These are phyloP conservation scores for Huiozyma naganishii DNA, from an alignment of 805 yeast genomes.

Conservation along the genomic window DNA sequence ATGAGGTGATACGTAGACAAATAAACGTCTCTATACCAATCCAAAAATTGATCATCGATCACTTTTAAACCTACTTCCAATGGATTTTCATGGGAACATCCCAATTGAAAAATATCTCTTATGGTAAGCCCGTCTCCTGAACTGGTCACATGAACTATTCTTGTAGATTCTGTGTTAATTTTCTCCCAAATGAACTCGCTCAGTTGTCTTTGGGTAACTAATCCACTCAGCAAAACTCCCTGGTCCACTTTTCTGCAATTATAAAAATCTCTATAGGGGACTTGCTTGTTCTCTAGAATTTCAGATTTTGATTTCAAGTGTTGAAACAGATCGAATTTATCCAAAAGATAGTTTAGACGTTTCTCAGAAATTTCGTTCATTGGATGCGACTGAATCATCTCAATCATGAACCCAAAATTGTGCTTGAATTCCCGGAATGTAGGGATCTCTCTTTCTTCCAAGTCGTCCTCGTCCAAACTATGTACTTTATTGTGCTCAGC, in stretches of 20 bases:
- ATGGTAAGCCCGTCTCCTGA: constrained; percentile 17
- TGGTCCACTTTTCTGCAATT: constrained; percentile 88
- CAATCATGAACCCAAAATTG: constrained; percentile 22
- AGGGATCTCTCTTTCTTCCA: constrained; percentile 15
- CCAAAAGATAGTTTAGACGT: constrained; percentile 24
- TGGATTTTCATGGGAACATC: constrained; percentile 7
- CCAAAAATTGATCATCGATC: constrained; percentile 22
- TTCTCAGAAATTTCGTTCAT: constrained; percentile 16
- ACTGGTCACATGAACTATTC: constrained; percentile 23
- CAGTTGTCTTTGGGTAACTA: constrained; percentile 22
- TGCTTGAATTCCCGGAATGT: constrained; percentile 22
- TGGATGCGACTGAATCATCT: constrained; percentile 10
- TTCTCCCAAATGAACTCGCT: constrained; percentile 31
- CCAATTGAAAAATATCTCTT: constrained; percentile 14
- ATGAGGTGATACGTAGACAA: constrained; percentile 17
- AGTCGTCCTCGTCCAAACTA: background rate
- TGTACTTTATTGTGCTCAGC: background rate
- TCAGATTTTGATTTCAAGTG: constrained; percentile 28
- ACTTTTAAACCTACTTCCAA: constrained; percentile 23
- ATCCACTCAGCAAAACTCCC: constrained; percentile 20
- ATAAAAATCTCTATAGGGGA: constrained; percentile 55
- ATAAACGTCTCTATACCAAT: constrained; percentile 17
- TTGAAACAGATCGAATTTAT: constrained; percentile 29
- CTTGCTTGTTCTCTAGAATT: constrained; percentile 27
- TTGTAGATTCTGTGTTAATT: constrained; percentile 27